Percentiles rank a stretch among this genome's conserved stretches.
Evolutionary conservation across 169 alveolate species (phyloP).

Genomic region (Eimeria zaria): DNA sequence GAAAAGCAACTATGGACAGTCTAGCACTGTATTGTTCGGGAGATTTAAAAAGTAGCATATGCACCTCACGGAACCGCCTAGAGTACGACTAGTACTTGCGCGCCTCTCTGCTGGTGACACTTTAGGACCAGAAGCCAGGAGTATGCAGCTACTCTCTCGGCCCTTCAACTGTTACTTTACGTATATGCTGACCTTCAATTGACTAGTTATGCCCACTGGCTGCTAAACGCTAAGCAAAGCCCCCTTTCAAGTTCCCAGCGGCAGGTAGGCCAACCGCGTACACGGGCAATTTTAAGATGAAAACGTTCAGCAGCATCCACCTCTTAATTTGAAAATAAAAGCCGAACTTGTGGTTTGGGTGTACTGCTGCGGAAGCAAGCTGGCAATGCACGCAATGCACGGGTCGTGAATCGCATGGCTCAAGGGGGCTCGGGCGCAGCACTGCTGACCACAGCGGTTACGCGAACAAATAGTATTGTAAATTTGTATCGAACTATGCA

Average conservation of each 20-base stretch:
- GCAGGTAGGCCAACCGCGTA: neutral
- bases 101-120: neutral
- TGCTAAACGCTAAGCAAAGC: neutral
- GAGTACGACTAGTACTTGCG: neutral
- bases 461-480: neutral
- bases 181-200: neutral
- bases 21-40: neutral
- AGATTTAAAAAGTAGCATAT: neutral
- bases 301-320: neutral
- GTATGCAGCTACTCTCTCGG: neutral
- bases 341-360: neutral
- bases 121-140: neutral
- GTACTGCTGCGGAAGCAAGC: neutral
- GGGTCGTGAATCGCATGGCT: conserved; percentile 32
- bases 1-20: neutral
- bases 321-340: neutral
- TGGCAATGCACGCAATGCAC: conserved; percentile 19
- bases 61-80: neutral
- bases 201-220: neutral
- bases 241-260: neutral
- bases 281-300: neutral
- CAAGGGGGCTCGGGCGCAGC: conserved; percentile 62
- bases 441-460: conserved; percentile 12
- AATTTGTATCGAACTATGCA: neutral
- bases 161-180: neutral